Evolutionary conservation across 2,329 filamentous ascomycete species (phyloP).

Genomic region (Colletotrichum noveboracense): DNA sequence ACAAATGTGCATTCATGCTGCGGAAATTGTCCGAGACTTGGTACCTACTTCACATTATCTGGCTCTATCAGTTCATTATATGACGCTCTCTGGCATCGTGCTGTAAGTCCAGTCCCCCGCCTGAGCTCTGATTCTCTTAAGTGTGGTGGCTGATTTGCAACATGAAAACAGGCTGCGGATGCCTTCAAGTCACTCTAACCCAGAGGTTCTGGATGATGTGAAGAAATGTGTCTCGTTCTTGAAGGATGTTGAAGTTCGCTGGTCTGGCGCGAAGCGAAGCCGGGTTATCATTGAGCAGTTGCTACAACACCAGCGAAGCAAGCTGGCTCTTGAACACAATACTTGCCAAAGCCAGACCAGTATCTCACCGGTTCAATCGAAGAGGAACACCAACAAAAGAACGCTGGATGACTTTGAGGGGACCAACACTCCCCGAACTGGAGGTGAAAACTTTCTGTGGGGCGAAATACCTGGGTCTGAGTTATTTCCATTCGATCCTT

Average conservation of each 20-base stretch:
- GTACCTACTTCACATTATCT: not conserved
- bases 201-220: not conserved
- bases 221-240: constrained; percentile 21
- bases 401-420: not conserved
- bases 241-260: constrained; percentile 27
- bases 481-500: not conserved
- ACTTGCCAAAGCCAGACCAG: not conserved
- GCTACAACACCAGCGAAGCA: constrained; percentile 9
- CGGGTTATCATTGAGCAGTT: constrained; percentile 30
- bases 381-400: not conserved
- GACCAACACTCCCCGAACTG: not conserved
- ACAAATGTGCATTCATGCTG: not conserved
- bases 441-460: not conserved
- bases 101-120: not conserved
- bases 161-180: not conserved
- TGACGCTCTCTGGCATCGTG: not conserved
- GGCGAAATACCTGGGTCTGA: not conserved
- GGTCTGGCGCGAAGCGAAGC: constrained; percentile 28
- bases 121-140: fast-evolving
- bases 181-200: not conserved
- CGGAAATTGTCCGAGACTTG: not conserved
- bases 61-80: not conserved
- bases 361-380: not conserved
- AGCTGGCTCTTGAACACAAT: not conserved
- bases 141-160: not conserved